Evolutionary conservation across 192 early-diverging fungal species (phyloP).

Genomic region (Coemansia sp.): DNA sequence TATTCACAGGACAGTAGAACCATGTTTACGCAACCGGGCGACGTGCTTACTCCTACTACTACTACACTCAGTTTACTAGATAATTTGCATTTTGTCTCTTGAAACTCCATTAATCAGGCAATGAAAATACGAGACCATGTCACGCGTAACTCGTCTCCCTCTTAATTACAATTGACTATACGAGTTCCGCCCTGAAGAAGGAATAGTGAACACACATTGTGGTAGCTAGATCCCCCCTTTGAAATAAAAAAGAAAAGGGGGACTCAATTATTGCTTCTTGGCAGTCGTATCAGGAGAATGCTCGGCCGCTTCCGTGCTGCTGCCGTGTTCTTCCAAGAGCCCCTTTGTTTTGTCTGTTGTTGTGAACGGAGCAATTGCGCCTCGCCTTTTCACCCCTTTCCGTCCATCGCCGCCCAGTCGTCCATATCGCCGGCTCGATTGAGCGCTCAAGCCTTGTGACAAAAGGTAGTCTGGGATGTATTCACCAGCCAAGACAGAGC

Average conservation of each 20-base stretch:
- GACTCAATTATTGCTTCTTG: not conserved
- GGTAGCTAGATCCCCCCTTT: not conserved
- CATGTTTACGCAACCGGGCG: no score
- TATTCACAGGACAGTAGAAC: not conserved
- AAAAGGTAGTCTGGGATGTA: constrained; percentile 22
- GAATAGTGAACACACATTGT: not conserved
- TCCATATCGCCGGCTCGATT: constrained; percentile 20
- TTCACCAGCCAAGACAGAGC: not conserved
- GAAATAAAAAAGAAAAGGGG: not conserved
- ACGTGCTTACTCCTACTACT: no score
- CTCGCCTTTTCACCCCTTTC: constrained; percentile 3
- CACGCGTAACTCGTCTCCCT: not conserved
- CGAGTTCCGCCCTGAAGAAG: not conserved
- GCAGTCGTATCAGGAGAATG: not conserved
- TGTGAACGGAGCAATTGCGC: constrained; percentile 9
- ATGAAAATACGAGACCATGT: not conserved
- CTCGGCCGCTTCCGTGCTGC: not conserved
- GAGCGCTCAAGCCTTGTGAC: constrained; percentile 35
- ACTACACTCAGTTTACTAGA: no score
- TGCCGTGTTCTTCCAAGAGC: not conserved
- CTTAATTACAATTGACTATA: not conserved
- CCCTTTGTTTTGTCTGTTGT: constrained; percentile 3
- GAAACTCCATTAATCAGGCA: no score
- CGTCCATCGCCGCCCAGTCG: not conserved
- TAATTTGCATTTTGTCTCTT: no score